Evolutionary conservation across 352 stramenopile genomes (phyloP).

Genomic region (Phytophthora citrophthora): DNA sequence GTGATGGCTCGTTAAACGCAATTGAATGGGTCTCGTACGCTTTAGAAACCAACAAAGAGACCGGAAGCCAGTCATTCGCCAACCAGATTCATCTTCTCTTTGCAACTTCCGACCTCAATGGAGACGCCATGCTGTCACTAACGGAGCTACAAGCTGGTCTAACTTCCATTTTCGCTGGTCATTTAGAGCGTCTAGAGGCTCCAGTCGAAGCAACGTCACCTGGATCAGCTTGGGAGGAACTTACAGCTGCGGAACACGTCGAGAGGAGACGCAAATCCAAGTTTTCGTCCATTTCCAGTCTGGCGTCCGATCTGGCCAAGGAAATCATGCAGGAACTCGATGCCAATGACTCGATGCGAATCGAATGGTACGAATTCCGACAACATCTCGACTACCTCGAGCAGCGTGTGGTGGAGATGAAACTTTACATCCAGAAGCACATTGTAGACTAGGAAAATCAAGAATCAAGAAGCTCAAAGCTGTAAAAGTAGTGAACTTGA

Average conservation of each 20-base stretch:
- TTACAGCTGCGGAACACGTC: conserved; percentile 14
- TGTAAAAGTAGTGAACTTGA: conserved; percentile 18
- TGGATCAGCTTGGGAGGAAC: conserved; percentile 32
- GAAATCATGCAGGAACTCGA: conserved; percentile 66
- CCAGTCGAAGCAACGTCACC: conserved; percentile 6
- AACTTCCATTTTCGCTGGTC: conserved; percentile 39
- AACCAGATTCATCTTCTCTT: conserved; percentile 70
- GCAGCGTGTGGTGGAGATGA: conserved; percentile 54
- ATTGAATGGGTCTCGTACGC: conserved; percentile 79
- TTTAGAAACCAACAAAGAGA: conserved; percentile 53
- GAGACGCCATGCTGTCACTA: conserved; percentile 59
- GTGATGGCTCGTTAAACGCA: conserved; percentile 56
- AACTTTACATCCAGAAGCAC: conserved; percentile 55
- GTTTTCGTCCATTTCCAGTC: conserved; percentile 37
- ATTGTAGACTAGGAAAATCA: conserved; percentile 21
- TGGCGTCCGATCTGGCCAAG: conserved; percentile 56
- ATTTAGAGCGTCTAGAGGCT: conserved; percentile 24
- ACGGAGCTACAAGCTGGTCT: conserved; percentile 58
- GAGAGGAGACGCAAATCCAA: conserved; percentile 34
- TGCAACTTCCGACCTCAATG: conserved; percentile 54
- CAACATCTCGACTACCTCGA: conserved; percentile 78
- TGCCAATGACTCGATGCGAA: conserved; percentile 58
- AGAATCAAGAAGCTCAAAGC: neutral
- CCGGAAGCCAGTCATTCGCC: conserved; percentile 46
- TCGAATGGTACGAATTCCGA: conserved; percentile 83